These are phyloP conservation scores for Tympanopsis confertula DNA, from an alignment of 2,329 filamentous ascomycete species.

Conservation along the genomic window DNA sequence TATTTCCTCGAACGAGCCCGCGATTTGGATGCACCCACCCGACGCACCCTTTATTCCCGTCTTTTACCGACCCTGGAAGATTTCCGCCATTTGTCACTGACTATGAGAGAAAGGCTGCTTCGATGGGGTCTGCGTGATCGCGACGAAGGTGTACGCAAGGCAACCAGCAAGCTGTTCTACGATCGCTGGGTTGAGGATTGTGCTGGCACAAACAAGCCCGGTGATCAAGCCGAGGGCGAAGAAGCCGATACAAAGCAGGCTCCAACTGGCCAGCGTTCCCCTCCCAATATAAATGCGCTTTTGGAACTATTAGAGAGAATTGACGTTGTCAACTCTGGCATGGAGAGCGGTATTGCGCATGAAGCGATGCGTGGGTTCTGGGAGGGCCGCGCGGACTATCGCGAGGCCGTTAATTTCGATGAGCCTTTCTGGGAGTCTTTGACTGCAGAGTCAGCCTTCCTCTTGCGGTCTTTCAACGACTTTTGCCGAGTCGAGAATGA, in stretches of 20 bases:
- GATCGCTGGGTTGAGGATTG: slow-evolving; percentile 98
- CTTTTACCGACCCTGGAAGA: slow-evolving; percentile 82
- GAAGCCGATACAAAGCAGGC: slow-evolving; percentile 18
- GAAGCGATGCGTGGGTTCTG: slow-evolving; percentile 95
- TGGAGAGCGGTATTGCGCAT: slow-evolving; percentile 79
- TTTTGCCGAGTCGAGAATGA: slow-evolving; percentile 71
- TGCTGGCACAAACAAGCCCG: slow-evolving; percentile 52
- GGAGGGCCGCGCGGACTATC: slow-evolving; percentile 78
- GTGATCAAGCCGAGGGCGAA: slow-evolving; percentile 40
- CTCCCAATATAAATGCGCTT: slow-evolving; percentile 69
- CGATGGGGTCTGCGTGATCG: slow-evolving; percentile 89
- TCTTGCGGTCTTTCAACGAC: slow-evolving; percentile 86
- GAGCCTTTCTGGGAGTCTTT: slow-evolving; percentile 72
- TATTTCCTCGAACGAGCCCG: slow-evolving; percentile 82
- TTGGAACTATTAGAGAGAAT: slow-evolving; percentile 88
- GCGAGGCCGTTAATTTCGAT: slow-evolving; percentile 60
- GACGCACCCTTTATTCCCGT: slow-evolving; percentile 75
- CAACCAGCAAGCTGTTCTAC: slow-evolving; percentile 77
- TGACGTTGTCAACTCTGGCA: slow-evolving; percentile 80
- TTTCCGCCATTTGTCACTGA: slow-evolving; percentile 83
- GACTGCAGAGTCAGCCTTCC: slow-evolving; percentile 76
- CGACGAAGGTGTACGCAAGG: slow-evolving; percentile 88
- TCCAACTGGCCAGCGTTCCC: slow-evolving; percentile 26
- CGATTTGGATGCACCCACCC: slow-evolving; percentile 74
- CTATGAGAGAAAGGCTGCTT: slow-evolving; percentile 88